These are phyloP conservation scores for Beauveria caledonica DNA, from an alignment of 2,329 filamentous ascomycete species.

Conservation along the genomic window DNA sequence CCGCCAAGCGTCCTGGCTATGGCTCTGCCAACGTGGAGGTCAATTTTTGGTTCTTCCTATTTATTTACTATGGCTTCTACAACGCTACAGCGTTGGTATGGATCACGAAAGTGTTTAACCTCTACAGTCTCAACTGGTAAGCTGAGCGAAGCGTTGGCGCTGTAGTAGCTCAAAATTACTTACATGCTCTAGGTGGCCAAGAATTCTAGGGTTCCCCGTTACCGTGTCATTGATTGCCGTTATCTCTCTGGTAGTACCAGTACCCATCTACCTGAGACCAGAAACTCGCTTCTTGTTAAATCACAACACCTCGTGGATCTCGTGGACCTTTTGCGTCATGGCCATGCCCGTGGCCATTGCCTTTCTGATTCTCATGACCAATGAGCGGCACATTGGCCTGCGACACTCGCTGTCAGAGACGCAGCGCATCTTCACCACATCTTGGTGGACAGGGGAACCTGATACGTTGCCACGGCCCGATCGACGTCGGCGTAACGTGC, in stretches of 20 bases:
- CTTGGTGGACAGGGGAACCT: slow-evolving; percentile 56
- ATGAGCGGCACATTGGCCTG: slow-evolving; percentile 54
- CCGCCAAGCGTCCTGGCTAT: slow-evolving; percentile 37
- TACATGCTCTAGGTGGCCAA: slow-evolving; percentile 43
- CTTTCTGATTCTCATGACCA: slow-evolving; percentile 53
- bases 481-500: slow-evolving; percentile 31
- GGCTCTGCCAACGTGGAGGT: slow-evolving; percentile 55
- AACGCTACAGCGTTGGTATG: slow-evolving; percentile 59
- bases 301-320: slow-evolving; percentile 61
- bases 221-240: slow-evolving; percentile 54
- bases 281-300: slow-evolving; percentile 44
- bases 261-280: slow-evolving; percentile 50
- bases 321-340: slow-evolving; percentile 64
- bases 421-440: slow-evolving; percentile 57
- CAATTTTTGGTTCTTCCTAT: slow-evolving; percentile 65
- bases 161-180: neutral
- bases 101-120: slow-evolving; percentile 65
- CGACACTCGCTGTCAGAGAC: slow-evolving; percentile 56
- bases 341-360: slow-evolving; percentile 59
- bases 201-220: slow-evolving; percentile 54
- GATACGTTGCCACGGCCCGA: slow-evolving; percentile 38
- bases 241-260: slow-evolving; percentile 50
- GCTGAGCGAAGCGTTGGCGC: neutral
- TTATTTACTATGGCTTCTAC: slow-evolving; percentile 63
- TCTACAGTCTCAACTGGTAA: slow-evolving; percentile 61